These are phyloP conservation scores for Suhomyces coccinellae DNA, from an alignment of 1,139 yeast genomes.

Conservation along the genomic window DNA sequence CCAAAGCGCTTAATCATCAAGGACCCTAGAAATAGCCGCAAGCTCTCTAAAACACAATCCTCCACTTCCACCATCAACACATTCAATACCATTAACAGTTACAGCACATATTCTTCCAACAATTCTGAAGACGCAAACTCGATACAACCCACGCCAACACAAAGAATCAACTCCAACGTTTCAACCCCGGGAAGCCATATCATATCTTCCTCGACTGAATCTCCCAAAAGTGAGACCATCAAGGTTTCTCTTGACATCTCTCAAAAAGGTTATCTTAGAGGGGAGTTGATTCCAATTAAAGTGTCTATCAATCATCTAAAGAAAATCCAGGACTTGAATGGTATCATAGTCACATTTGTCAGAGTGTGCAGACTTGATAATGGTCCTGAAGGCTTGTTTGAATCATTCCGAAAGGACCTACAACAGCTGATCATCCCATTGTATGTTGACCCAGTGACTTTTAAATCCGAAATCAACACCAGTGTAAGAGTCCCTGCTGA, in stretches of 20 bases:
- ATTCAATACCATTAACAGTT: conserved; percentile 30
- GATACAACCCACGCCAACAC: background rate
- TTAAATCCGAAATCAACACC: conserved; percentile 59
- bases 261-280: conserved; percentile 71
- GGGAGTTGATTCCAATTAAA: conserved; percentile 75
- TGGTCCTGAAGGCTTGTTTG: conserved; percentile 63
- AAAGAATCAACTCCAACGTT: background rate
- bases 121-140: conserved; percentile 27
- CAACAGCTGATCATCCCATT: conserved; percentile 77
- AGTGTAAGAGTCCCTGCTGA: conserved; percentile 77
- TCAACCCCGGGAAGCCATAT: background rate
- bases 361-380: conserved; percentile 76
- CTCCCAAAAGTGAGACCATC: conserved; percentile 34
- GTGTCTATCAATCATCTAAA: conserved; percentile 68
- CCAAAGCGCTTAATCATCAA: conserved; percentile 66
- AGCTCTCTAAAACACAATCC: conserved; percentile 47
- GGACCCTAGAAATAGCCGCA: conserved; percentile 34
- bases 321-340: conserved; percentile 69
- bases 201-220: background rate
- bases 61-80: conserved; percentile 46
- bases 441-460: conserved; percentile 69
- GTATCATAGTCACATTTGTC: conserved; percentile 76
- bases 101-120: conserved; percentile 36
- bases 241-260: conserved; percentile 61
- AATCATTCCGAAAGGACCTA: conserved; percentile 81